Evolutionary conservation across 2,329 filamentous ascomycete species (phyloP), one percentile per base, ranked within the genome.

Genomic region (Canariomyces notabilis): DNA sequence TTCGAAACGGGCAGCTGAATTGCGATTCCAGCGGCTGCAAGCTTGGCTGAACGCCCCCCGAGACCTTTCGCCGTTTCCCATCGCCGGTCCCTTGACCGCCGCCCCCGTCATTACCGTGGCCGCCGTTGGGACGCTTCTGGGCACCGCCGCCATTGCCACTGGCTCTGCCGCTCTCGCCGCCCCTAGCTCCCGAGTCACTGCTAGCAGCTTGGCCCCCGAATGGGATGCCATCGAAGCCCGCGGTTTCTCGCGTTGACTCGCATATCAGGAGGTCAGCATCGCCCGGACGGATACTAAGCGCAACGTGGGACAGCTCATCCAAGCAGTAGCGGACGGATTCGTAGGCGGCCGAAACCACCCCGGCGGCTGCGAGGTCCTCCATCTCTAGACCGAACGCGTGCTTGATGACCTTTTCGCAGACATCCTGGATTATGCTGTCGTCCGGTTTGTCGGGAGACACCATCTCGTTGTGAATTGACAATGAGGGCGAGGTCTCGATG

Each of bases 1-100:
- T 59, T 18, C 57, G 53, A 35, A 57, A 59, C 8, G 57, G 57
- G 36, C 57, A 59, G 48, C 56, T 56, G 16, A 54, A 40, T 4
- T 42, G 33, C 34, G 48, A 36, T 5, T 29, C 43, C 6, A 33
- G 15, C 2, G 16, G 6, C 29, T 29, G 42, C 26, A 29, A 12
- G 4, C 9, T 29, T 12, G 3, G 9, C 20, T 46, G 11, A 6
- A 22, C 14, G 18, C 18, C 14, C 7, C 37, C 9, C 26, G 26
- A 48, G 14, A 31, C 34, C 37, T 37, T 54, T 20, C 42, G 46
- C 9, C 49, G 37, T 29, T 54, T 54, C 9, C 44, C 39, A 9
- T 38, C 44, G 6, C 40, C 48, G 15, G 43, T 48, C 20, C 42
- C 50, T 35, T 42, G 42, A 16, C 48, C 46, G 5, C 34, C 42